phyloP scores from a whole-genome alignment of 2,329 filamentous ascomycete genomes.

The Neoscytalidium dimidiatum region DNA sequence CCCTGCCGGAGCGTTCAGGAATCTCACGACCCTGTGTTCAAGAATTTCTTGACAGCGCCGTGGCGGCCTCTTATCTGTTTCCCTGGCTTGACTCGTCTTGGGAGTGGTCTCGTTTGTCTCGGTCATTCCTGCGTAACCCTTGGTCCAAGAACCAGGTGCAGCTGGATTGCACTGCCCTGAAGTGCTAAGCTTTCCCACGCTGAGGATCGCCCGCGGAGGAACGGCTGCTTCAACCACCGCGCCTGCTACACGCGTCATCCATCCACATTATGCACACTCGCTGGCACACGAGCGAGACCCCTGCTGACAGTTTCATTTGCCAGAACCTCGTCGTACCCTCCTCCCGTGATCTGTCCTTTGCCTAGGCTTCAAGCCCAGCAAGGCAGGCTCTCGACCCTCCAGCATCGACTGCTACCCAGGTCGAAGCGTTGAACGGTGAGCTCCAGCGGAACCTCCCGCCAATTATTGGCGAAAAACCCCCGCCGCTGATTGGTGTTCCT shows the following conservation, averaged over 20 bases:
- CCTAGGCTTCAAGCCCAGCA: constrained; percentile 10
- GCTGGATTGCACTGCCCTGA: constrained; percentile 6
- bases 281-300: not conserved
- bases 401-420: constrained; percentile 19
- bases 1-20: constrained; percentile 14
- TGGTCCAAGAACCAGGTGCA: constrained; percentile 19
- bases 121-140: constrained; percentile 20
- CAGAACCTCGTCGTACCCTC: constrained; percentile 15
- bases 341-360: constrained; percentile 13
- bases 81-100: constrained; percentile 20
- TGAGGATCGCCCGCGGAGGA: constrained; percentile 13
- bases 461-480: not conserved
- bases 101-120: constrained; percentile 10
- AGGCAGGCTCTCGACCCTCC: constrained; percentile 13
- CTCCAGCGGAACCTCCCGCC: not conserved
- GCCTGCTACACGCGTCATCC: constrained; percentile 16
- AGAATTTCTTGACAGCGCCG: constrained; percentile 18
- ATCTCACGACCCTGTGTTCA: constrained; percentile 13
- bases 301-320: constrained; percentile 5
- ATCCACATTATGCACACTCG: constrained; percentile 13
- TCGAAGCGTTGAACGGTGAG: constrained; percentile 15
- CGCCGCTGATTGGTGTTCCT: constrained; percentile 28
- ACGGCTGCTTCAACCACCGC: not conserved
- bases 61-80: constrained; percentile 16
- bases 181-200: constrained; percentile 11